phyloP scores from a whole-genome alignment of 2,329 filamentous ascomycete species.

The Drechslerella coelobrocha region DNA sequence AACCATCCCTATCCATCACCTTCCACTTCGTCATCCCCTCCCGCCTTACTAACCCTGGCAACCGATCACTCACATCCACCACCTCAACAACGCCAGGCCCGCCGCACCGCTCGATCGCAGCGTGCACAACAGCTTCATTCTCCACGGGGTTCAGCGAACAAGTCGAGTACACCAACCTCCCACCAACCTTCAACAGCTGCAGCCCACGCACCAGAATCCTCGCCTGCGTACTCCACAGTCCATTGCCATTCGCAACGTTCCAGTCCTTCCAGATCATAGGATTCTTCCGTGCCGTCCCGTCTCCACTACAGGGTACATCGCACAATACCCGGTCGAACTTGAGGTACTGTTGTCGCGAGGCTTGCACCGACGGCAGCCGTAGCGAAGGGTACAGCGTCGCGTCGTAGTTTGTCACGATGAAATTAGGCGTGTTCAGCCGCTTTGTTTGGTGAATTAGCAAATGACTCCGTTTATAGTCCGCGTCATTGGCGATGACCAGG shows the following conservation, averaged over 20 bases:
- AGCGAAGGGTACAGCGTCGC: constrained; percentile 94
- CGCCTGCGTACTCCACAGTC: constrained; percentile 83
- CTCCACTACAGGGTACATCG: constrained; percentile 95
- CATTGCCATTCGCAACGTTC: constrained; percentile 84
- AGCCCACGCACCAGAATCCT: constrained; percentile 89
- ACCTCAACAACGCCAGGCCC: constrained; percentile 81
- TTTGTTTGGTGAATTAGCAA: constrained; percentile 99
- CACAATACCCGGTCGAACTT: constrained; percentile 97
- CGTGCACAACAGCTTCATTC: constrained; percentile 89
- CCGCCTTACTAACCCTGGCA: constrained; percentile 77
- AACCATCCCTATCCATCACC: constrained; percentile 84
- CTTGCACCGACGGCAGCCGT: constrained; percentile 71
- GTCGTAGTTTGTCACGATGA: constrained; percentile 97
- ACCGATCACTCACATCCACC: constrained; percentile 78
- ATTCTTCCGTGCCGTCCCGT: constrained; percentile 94
- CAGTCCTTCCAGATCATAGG: constrained; percentile 93
- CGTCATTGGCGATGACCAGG: constrained; percentile 91
- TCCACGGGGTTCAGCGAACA: constrained; percentile 99
- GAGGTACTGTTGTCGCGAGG: constrained; percentile 72
- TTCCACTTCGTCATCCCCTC: constrained; percentile 83
- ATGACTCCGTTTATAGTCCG: constrained; percentile 94
- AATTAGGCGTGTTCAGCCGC: constrained; percentile 91
- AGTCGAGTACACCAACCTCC: constrained; percentile 94
- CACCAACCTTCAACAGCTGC: constrained; percentile 94
- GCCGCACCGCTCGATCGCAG: constrained; percentile 88